Evolutionary conservation across 768 basidiomycete genomes (phyloP).

Genomic region (Tylopilus plumbeoviolaceoides): DNA sequence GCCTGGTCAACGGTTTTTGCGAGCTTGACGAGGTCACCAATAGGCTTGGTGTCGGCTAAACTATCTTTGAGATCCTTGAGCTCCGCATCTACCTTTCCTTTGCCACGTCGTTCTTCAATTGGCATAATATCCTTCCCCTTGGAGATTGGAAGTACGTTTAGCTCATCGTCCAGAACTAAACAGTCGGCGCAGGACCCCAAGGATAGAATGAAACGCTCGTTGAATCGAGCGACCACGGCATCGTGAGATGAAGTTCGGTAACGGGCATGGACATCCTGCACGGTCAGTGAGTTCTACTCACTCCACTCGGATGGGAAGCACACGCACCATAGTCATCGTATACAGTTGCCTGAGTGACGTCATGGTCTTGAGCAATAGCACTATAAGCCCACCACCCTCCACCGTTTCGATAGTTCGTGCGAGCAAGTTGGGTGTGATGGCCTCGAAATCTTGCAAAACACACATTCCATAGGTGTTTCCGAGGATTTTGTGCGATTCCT

Average conservation of each 20-base stretch:
- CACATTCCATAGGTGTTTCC: constrained; percentile 99
- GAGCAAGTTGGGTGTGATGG: constrained; percentile 94
- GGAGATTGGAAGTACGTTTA: constrained; percentile 95
- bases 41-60: constrained; percentile 77
- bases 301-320: background rate
- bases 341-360: constrained; percentile 87
- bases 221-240: constrained; percentile 89
- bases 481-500: constrained; percentile 93
- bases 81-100: constrained; percentile 53
- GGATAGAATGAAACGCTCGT: constrained; percentile 97
- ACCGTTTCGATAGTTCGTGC: constrained; percentile 98
- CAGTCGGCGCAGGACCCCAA: constrained; percentile 91
- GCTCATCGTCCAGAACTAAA: constrained; percentile 93
- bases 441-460: constrained; percentile 96
- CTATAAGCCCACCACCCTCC: constrained; percentile 88
- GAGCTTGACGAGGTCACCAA: constrained; percentile 85
- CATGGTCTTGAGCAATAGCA: constrained; percentile 93
- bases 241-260: constrained; percentile 92
- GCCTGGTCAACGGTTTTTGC: constrained; percentile 94
- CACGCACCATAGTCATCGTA: constrained; percentile 73
- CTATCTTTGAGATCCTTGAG: constrained; percentile 76
- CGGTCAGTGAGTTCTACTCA: background rate
- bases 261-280: constrained; percentile 89
- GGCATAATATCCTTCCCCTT: constrained; percentile 88
- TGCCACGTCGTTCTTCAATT: constrained; percentile 47